Evolutionary conservation across 768 basidiomycete species (phyloP), one percentile per base, ranked within the genome.

Genomic region (Mycena chlorophos): DNA sequence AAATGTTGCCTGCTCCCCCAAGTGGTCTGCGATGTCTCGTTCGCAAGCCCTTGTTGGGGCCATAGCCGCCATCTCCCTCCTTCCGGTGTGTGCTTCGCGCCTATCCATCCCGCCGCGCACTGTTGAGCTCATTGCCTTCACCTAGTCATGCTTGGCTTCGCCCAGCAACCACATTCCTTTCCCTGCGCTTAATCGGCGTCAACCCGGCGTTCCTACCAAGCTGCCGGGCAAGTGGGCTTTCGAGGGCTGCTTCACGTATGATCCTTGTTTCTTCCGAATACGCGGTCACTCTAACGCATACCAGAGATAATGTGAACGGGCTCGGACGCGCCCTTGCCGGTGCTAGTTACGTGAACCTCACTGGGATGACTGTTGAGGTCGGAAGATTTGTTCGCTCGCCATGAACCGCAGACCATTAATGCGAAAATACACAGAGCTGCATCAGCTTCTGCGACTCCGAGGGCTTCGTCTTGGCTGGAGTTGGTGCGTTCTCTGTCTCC

Each of bases 241-340:
- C 19, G 69, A 76, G 59, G 85, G 86, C 64, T 89, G 88, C 62
- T 83, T 80, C 71, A 79, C 78, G 87, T 88, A 66, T 29, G 72
- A 68, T 22, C 17, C 34, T n/a, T 13, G 14, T 14, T 23, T 16
- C 23, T 51, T 27, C 39, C 43, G 48, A 20, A 30, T 39, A 52
- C 46, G 40, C 49, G 8, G 39, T 23, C 17, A 49, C 31, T 13
- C 30, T 52, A 37, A 29, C 57, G 3, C 62, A 86, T 84, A n/a
- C 54, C 87, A 89, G 64, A 78, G 29, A 5, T 52, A 62, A 26
- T 38, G 50, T 42, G 52, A 29, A 79, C 50, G 73, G 74, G 42
- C 78, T 66, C 23, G 68, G 73, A 10, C 84, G 89, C 27, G 82
- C 87, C 0, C 78, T 91, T 42, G 68, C 72, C 16, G 80, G 76